Base-by-base conservation (phyloP, 805 yeast genomes). In the Metschnikowia henanensis region DNA sequence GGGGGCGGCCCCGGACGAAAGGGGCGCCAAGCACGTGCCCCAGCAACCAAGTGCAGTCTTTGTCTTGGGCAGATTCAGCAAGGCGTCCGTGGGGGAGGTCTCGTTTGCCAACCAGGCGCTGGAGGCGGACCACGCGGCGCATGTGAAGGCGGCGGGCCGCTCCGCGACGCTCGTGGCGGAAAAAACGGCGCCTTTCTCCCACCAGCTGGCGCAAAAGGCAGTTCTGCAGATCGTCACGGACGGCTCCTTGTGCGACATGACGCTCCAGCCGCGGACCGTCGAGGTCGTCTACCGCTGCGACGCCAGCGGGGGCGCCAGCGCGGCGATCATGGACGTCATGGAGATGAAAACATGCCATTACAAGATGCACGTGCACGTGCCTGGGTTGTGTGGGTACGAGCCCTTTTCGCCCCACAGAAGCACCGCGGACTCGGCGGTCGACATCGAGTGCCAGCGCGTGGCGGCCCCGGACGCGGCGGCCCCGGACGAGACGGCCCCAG, bases 231-330 rank as follows among this genome's bases (percentile, higher is more conserved):
- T 46, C 43, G 64, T 59, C 7, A 41, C 45, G 10, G 57, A 59
- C 45, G 94, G 92, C 7, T 75, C 75, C 17, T 41, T 65, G 3
- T 85, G 94, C 61, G 87, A 81, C 52, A 57, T 80, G 35, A 82
- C 87, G 0, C 70, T 70, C 2, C 57, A 63, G 21, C 76, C 76
- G 2, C 70, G 92, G 40, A 56, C 68, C 4, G 66, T 78, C 3
- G 85, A 82, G 43, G 63, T 85, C 5, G 74, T 73, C 38, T 83
- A 78, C 56, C 66, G 70, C 28, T 85, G 92, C 59, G 76, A 75
- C 45, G 70, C 72, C 3, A 22, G 48, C 8, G 41, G 46, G 22
- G 40, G 35, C 21, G 45, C 35, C 10, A 19, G n/a, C 10, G 43
- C 60, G 2, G 49, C 45, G 25, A 60, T 69, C n/a, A 42, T 64